Evolutionary conservation across 108 stramenopile genomes (phyloP).

Genomic region (Licmophora abbreviata): DNA sequence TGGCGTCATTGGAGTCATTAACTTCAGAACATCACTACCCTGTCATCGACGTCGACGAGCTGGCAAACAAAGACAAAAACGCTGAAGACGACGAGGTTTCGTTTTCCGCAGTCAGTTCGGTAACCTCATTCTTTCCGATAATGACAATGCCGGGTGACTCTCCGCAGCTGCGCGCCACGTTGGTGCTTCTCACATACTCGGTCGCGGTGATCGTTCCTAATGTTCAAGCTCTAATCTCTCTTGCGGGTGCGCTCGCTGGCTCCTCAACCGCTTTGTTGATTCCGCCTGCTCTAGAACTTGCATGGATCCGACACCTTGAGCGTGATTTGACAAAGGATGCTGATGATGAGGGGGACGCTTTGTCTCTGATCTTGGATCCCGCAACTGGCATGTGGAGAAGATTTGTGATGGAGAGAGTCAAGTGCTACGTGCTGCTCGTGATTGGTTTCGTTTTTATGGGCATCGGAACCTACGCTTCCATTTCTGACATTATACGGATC

Average conservation of each 20-base stretch:
- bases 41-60: background rate
- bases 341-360: background rate
- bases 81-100: too few species aligned
- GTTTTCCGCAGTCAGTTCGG: too few species aligned
- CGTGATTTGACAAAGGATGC: background rate
- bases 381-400: constrained; percentile 12
- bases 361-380: background rate
- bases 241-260: constrained; percentile 63
- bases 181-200: constrained; percentile 49
- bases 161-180: constrained; percentile 23
- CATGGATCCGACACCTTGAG: constrained; percentile 32
- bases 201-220: constrained; percentile 58
- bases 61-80: too few species aligned
- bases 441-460: constrained; percentile 31
- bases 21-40: constrained; percentile 7
- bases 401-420: constrained; percentile 16
- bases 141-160: constrained; percentile 29
- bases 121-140: constrained; percentile 14
- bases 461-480: constrained; percentile 35
- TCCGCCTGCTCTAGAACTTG: constrained; percentile 57
- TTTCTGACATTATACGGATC: constrained; percentile 29
- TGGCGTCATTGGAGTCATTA: constrained; percentile 14
- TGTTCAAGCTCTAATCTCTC: constrained; percentile 50
- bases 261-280: constrained; percentile 53
- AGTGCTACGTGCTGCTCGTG: constrained; percentile 24